Evolutionary conservation across 2,329 filamentous ascomycete species (phyloP).

Genomic region (Aspergillus sp.): DNA sequence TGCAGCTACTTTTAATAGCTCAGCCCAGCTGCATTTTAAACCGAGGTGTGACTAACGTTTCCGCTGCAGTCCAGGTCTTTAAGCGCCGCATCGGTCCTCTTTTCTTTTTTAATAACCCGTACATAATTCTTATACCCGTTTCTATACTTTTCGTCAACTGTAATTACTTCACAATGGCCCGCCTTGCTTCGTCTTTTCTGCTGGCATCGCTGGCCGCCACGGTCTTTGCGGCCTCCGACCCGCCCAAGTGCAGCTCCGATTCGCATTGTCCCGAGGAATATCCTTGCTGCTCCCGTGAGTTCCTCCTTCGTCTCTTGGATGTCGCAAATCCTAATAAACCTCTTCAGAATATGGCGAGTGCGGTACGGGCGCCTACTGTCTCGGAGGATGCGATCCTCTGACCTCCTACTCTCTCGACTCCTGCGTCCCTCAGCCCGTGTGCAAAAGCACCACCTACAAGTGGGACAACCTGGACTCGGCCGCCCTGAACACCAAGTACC

Average conservation of each 20-base stretch:
- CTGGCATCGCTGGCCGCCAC: constrained; percentile 36
- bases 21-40: background rate
- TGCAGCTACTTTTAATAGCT: constrained; percentile 8
- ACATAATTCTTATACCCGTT: background rate
- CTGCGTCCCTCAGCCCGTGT: constrained; percentile 81
- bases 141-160: constrained; percentile 11
- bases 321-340: background rate
- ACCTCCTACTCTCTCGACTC: constrained; percentile 80
- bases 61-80: background rate
- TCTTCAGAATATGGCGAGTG: constrained; percentile 82
- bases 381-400: constrained; percentile 89
- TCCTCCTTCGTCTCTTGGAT: no score
- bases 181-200: constrained; percentile 31
- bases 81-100: background rate
- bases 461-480: constrained; percentile 73
- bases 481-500: constrained; percentile 72
- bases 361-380: constrained; percentile 89
- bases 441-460: constrained; percentile 70
- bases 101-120: background rate
- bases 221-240: constrained; percentile 27
- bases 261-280: constrained; percentile 67
- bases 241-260: constrained; percentile 41
- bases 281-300: constrained; percentile 81
- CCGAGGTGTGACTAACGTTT: background rate
- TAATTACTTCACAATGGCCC: constrained; percentile 32